A percentile compares a stretch with the other conserved stretches of the same genome.
Evolutionary conservation across 176 grass and related monocot species (phyloP).

Genomic region (Zea luxurians): DNA sequence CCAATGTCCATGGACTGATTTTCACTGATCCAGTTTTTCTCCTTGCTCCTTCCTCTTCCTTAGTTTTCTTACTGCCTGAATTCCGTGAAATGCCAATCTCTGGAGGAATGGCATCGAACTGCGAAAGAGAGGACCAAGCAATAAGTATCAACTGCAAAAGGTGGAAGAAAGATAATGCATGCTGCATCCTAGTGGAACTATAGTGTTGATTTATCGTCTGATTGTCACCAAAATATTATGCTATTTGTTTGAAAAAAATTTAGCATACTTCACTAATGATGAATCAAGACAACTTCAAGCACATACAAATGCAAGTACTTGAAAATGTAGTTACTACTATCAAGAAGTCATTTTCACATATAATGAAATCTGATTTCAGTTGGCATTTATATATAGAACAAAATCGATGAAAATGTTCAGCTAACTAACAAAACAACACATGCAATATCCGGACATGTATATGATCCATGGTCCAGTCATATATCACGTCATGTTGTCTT

Average conservation of each 20-base stretch:
- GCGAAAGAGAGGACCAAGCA: constrained; percentile 24
- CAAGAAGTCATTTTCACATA: neutral
- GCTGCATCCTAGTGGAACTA: neutral
- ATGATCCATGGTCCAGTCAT: neutral
- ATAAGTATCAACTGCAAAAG: constrained; percentile 10
- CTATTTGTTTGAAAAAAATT: constrained; percentile 21
- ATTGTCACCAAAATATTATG: neutral
- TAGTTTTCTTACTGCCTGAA: constrained; percentile 57
- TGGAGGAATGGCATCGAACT: constrained; percentile 94
- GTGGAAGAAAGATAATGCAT: neutral
- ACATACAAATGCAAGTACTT: neutral
- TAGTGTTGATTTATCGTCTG: neutral
- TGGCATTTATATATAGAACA: constrained; percentile 1
- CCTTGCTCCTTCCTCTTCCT: constrained; percentile 65
- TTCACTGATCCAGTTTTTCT: constrained; percentile 71
- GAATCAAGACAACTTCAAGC: neutral
- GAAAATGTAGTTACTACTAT: neutral
- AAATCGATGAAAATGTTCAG: neutral
- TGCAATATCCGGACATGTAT: neutral
- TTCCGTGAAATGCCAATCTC: constrained; percentile 70
- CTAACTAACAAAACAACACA: neutral
- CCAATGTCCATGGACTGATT: constrained; percentile 95
- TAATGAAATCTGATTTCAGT: neutral
- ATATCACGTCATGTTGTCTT: constrained; percentile 1
- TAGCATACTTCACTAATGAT: neutral